Base-by-base conservation (phyloP, 805 yeast genomes). In the Cyberlindnera maritima region DNA sequence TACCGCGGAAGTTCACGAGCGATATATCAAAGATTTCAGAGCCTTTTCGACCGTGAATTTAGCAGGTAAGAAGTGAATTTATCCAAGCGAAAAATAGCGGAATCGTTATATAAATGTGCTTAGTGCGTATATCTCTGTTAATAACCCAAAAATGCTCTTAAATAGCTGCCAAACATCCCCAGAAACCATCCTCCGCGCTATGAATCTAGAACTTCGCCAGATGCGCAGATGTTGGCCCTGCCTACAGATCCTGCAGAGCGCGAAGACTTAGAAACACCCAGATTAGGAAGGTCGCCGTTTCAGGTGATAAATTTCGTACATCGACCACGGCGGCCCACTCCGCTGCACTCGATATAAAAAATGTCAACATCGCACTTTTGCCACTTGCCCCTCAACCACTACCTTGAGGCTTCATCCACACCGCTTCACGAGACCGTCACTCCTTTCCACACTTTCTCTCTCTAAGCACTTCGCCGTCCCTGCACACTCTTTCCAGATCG, bases 351-450 rank as follows among this genome's bases (percentile, higher is more conserved):
- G 45, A 15, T 39, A 41, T 39, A 38, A 43, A 47, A 48, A 41
- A 25, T 25, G 44, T 43, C 50, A 43, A 43, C 47, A 47, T 25
- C 50, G 50, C 50, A 35, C 44, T 39, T 43, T 43, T 43, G 25
- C 25, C 25, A 21, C 25, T 21, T 21, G 5, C 8, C 25, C 25
- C 8, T 9, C 9, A 21, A 21, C 25, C 25, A 21, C 25, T 6
- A 21, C 25, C n/a, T 14, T 2, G 5, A 4, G 3, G 25, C 36
- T 7, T 18, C 36, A 18, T 11, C 11, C 20, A 19, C 26, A 11
- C 25, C 26, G 17, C 35, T 41, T 39, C 21, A 46, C 42, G 49
- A 46, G 49, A 42, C 46, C 43, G 49, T 46, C 49, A 42, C 49
- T 46, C 49, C 49, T 46, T 46, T 46, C 26, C 39, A 21, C 20